Base-by-base conservation (phyloP, 768 basidiomycete genomes). In the Austroboletus eburneus region DNA sequence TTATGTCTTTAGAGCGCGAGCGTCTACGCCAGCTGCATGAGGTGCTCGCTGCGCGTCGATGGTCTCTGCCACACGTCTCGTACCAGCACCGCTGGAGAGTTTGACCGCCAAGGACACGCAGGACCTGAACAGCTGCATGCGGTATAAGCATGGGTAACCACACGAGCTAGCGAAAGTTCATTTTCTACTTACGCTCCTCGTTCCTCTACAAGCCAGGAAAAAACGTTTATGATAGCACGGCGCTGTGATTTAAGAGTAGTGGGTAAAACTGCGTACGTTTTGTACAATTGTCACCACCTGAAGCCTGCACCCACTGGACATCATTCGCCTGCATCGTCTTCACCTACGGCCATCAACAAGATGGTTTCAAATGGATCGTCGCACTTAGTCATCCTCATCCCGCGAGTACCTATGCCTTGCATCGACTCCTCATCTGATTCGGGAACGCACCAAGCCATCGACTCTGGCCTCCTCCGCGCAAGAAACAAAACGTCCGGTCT, bases 331-430 rank as follows among this genome's bases (percentile, higher is more conserved):
- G 38, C 35, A 39, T 33, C 14, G 17, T 51, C 62, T 50, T 46
- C 33, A 27, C 33, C 39, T 17, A 73, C 51, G 2, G 41, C 43
- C 72, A 73, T 72, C 42, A 76, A 56, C 25, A 90, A 63, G 20
- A 89, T 56, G n/a, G 69, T 74, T 60, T 91, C 86, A 47, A 89
- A 89, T 7, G 78, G 79, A 42, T 86, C 83, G 51, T 90, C 85
- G 13, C 69, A 66, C 57, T 84, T 86, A 22, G 63, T 64, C 4
- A 51, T 23, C 7, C 12, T 27, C 27, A 12, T 27, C 5, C 12
- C 27, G 5, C 27, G 7, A 13, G 80, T 78, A 9, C 81, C 81
- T 6, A 77, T 68, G 0, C 85, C 87, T 2, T 63, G 63, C 32
- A 88, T 64, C 45, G 89, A 66, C 36, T 81, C 79, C 3, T 52